Evolutionary conservation across 2,329 filamentous ascomycete species (phyloP), one percentile per base, ranked within the genome.

Genomic region (Fusarium subglutinans): DNA sequence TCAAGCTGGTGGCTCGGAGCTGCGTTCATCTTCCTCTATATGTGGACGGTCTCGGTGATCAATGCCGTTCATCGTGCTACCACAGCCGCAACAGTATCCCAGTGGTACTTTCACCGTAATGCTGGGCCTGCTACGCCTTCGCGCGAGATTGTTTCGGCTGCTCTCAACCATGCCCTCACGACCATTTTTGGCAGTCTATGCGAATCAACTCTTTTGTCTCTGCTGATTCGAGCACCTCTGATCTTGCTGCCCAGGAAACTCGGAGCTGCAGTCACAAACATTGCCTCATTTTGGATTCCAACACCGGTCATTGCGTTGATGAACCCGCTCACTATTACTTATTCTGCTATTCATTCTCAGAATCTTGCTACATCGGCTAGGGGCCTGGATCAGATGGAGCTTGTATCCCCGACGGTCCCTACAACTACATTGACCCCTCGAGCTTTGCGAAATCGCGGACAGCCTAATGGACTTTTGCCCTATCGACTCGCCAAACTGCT

Each of bases 101-200:
- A 99, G 82, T 99, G 96, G 96, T 99, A 99, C 83, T 99, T 98
- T 82, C 96, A 98, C 82, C 94, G 96, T 72, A 93, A 97, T 77
- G 91, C 91, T 9, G 89, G 91, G 17, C 94, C 96, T 10, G 87
- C 92, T 14, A 91, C 95, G 6, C 91, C 94, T 2, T 95, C 94
- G 3, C 87, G 89, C 64, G 92, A 95, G 63, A 92, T 98, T 54
- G 94, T 98, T 33, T 87, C 90, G 70, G 96, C 95, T 12, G 96
- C 95, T 20, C 86, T 98, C 50, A 87, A 87, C 56, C 96, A 99
- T 83, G 92, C 95, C 6, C 86, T 90, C 20, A 95, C 94, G 22
- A 96, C 94, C 5, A 91, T 98, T 43, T 97, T 98, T 79, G 96
- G 96, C 62, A 97, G 94, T 8, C 94, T 98, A 76, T 97, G 94